Evolutionary conservation across 306 rosid species (phyloP).

Genomic region (Cajanus cajan): DNA sequence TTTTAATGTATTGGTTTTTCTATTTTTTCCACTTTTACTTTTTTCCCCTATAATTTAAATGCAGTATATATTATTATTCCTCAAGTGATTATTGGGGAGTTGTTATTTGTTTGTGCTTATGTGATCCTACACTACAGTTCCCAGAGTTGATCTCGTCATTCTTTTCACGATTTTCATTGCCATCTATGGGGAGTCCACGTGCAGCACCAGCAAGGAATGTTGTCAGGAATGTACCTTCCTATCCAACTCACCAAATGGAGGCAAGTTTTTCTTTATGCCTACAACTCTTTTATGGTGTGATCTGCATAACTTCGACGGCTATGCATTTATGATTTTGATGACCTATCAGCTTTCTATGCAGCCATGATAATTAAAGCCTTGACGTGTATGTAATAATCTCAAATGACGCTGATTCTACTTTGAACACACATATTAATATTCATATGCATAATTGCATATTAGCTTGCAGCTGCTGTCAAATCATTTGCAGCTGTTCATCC

Average conservation of each 20-base stretch:
- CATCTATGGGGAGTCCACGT: constrained; percentile 63
- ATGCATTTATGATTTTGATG: not conserved
- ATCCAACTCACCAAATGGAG: constrained; percentile 71
- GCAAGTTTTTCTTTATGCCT: constrained; percentile 47
- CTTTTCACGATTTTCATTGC: constrained; percentile 74
- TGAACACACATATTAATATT: not conserved
- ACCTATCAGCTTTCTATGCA: not conserved
- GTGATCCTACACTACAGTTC: constrained; percentile 50
- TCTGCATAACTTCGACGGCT: not conserved
- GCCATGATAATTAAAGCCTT: not conserved
- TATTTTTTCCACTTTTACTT: not conserved
- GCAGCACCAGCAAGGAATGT: constrained; percentile 61
- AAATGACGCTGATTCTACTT: not conserved
- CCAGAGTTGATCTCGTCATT: constrained; percentile 70
- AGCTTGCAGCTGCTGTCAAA: not conserved
- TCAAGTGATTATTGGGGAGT: constrained; percentile 27
- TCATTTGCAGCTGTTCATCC: not conserved
- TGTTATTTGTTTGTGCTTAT: constrained; percentile 28
- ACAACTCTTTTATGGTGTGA: constrained; percentile 3
- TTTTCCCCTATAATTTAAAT: not conserved
- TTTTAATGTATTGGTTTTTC: too few relatives aligned
- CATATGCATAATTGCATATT: not conserved
- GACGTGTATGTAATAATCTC: not conserved
- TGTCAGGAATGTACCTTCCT: constrained; percentile 54
- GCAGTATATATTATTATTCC: not conserved